phyloP scores from a whole-genome alignment of 176 grass and related monocot species.

The Poa annua region DNA sequence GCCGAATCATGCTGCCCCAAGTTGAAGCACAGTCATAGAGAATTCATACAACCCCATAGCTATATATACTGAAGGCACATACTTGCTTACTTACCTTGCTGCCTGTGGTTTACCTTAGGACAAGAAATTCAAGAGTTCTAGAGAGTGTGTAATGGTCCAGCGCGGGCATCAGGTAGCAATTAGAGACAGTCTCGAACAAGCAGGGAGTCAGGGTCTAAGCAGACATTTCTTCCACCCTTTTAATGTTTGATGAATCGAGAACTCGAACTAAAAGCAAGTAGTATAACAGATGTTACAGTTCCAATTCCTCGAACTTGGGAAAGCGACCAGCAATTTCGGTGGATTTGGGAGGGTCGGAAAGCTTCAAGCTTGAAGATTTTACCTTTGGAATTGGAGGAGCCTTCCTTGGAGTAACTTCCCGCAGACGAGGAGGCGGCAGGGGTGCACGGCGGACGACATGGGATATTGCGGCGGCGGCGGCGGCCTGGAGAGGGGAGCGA shows the following conservation, averaged over 20 bases:
- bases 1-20: background rate
- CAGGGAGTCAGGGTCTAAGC: background rate
- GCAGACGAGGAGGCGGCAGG: background rate
- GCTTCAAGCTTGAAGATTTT: background rate
- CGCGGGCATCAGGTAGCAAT: background rate
- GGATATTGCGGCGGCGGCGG: background rate
- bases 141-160: background rate
- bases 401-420: constrained; percentile 18
- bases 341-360: constrained; percentile 14
- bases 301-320: background rate
- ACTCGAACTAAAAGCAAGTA: background rate
- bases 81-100: background rate
- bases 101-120: background rate
- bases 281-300: background rate
- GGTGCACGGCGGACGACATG: too few species aligned
- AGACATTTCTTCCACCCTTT: background rate
- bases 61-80: background rate
- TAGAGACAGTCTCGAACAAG: background rate
- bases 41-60: constrained; percentile 7
- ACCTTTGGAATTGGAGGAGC: constrained; percentile 17
- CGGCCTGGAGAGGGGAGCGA: constrained; percentile 23
- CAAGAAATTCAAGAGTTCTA: constrained; percentile 1
- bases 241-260: background rate
- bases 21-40: background rate
- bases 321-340: background rate